phyloP scores from a whole-genome alignment of 139 green algal genomes.

The Picochlorum sp. region DNA sequence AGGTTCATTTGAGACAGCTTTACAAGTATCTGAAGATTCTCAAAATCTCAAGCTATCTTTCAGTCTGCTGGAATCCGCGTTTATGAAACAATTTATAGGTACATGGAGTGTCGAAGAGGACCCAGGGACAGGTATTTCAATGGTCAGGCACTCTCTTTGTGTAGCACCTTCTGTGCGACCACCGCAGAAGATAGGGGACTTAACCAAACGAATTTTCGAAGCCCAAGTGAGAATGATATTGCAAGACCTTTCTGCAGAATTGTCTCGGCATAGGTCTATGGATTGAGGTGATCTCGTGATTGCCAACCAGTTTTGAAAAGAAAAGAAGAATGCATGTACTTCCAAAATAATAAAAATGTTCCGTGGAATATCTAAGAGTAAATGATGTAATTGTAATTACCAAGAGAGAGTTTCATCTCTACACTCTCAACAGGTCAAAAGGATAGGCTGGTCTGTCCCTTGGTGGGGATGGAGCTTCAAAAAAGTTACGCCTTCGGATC shows the following conservation, averaged over 20 bases:
- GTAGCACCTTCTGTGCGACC: conserved; percentile 14
- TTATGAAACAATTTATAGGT: conserved; percentile 27
- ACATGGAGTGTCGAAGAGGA: conserved; percentile 13
- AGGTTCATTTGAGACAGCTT: conserved; percentile 23
- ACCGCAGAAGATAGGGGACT: conserved; percentile 20
- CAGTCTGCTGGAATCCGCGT: conserved; percentile 20
- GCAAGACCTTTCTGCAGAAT: conserved; percentile 11
- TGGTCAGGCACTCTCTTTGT: conserved; percentile 15
- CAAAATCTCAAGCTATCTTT: conserved; percentile 10
- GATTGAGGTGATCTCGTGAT: no score
- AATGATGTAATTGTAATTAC: conserved; percentile 4
- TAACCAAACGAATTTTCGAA: conserved; percentile 22
- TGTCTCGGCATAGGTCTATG: background rate
- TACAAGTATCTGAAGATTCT: conserved; percentile 16
- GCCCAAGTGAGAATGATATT: conserved; percentile 20
- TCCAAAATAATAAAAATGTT: no score
- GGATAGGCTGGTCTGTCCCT: no score
- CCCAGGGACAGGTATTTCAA: background rate
- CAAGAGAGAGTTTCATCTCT: background rate
- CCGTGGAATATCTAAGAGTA: no score
- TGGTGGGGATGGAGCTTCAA: background rate
- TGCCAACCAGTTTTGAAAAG: conserved; percentile 1
- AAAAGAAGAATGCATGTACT: conserved; percentile 1
- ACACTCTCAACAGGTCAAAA: no score
- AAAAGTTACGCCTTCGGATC: background rate